phyloP scores from a whole-genome alignment of 768 basidiomycete species.

The Termitomyces eurrhizus region DNA sequence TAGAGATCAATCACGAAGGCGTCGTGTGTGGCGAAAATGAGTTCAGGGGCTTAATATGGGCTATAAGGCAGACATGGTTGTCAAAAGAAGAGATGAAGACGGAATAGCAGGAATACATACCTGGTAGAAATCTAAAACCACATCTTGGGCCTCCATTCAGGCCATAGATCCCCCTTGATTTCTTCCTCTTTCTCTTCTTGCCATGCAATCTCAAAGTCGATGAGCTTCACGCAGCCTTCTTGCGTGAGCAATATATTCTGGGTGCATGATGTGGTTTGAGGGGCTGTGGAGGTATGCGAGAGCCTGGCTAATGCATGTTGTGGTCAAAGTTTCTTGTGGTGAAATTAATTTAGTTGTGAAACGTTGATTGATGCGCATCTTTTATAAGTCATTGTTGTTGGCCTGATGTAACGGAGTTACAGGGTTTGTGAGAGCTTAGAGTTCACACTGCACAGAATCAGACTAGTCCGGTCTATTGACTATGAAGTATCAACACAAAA shows the following conservation, averaged over 20 bases:
- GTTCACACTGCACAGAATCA: too few relatives aligned
- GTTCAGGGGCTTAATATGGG: constrained; percentile 84
- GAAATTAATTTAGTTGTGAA: neutral
- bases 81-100: neutral
- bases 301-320: constrained; percentile 29
- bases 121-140: constrained; percentile 87
- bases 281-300: constrained; percentile 64
- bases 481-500: too few relatives aligned
- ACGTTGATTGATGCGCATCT: constrained; percentile 43
- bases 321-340: neutral
- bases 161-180: too few relatives aligned
- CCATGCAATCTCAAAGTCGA: constrained; percentile 79
- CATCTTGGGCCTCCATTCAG: constrained; percentile 50
- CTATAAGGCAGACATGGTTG: constrained; percentile 31
- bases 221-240: constrained; percentile 62
- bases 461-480: too few relatives aligned
- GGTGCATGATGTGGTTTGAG: constrained; percentile 59
- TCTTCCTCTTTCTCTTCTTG: constrained; percentile 27
- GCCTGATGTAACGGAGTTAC: too few relatives aligned
- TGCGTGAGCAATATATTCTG: constrained; percentile 66
- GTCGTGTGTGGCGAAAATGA: constrained; percentile 67
- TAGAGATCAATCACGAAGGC: constrained; percentile 74
- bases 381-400: constrained; percentile 60
- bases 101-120: constrained; percentile 37
- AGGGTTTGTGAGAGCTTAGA: too few relatives aligned